phyloP scores from a whole-genome alignment of 2,329 filamentous ascomycete genomes.

The Polytolypa hystricis region DNA sequence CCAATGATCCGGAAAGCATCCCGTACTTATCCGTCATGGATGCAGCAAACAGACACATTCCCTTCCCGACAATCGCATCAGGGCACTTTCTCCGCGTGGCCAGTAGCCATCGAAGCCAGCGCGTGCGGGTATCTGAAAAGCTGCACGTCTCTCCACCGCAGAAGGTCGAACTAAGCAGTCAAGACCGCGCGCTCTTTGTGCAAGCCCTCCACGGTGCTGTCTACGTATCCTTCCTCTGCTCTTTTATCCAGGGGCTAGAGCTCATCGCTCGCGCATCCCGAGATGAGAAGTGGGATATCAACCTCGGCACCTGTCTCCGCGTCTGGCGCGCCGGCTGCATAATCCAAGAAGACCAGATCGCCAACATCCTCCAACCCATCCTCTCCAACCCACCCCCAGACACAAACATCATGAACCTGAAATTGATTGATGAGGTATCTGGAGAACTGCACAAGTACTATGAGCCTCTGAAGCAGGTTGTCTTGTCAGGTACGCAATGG shows the following conservation, averaged over 20 bases:
- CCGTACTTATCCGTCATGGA: slow-evolving; percentile 56
- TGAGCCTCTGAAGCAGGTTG: slow-evolving; percentile 43
- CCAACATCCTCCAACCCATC: slow-evolving; percentile 43
- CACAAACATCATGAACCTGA: neutral
- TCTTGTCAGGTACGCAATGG: slow-evolving; percentile 42
- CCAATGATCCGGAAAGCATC: slow-evolving; percentile 55
- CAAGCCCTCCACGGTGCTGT: slow-evolving; percentile 50
- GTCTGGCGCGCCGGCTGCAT: slow-evolving; percentile 64
- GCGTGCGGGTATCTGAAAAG: slow-evolving; percentile 42
- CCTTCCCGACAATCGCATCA: slow-evolving; percentile 51
- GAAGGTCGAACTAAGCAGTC: slow-evolving; percentile 15
- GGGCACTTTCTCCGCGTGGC: slow-evolving; percentile 54
- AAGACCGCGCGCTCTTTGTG: slow-evolving; percentile 37
- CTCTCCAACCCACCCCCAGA: neutral
- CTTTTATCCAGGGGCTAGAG: slow-evolving; percentile 56
- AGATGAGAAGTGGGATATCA: slow-evolving; percentile 46
- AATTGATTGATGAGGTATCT: neutral
- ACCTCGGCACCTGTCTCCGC: slow-evolving; percentile 31
- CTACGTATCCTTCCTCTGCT: slow-evolving; percentile 50
- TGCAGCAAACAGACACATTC: slow-evolving; percentile 50
- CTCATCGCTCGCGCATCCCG: slow-evolving; percentile 49
- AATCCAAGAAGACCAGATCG: slow-evolving; percentile 56
- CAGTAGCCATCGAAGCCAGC: slow-evolving; percentile 49
- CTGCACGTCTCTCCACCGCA: slow-evolving; percentile 32
- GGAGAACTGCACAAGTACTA: neutral